Percentiles rank a stretch among this genome's conserved stretches.
phyloP scores from a whole-genome alignment of 2,329 filamentous ascomycete species.

The Colletotrichum graminicola region DNA sequence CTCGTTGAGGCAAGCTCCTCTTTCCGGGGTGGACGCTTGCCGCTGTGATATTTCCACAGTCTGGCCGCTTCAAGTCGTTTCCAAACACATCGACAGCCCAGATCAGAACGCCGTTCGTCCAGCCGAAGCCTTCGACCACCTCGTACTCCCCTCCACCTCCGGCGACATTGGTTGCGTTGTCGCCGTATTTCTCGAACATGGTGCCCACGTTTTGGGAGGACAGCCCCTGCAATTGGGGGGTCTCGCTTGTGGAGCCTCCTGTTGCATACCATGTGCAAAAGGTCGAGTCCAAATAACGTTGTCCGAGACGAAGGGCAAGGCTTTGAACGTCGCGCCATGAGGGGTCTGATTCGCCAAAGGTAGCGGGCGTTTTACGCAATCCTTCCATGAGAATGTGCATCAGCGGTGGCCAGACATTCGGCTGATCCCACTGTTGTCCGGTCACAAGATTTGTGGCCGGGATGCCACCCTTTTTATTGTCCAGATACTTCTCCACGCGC shows the following conservation, averaged over 20 bases:
- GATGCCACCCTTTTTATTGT: conserved; percentile 66
- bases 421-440: conserved; percentile 77
- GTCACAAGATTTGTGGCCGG: conserved; percentile 72
- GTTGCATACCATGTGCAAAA: conserved; percentile 80
- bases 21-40: conserved; percentile 52
- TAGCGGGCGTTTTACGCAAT: conserved; percentile 69
- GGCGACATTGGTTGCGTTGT: conserved; percentile 69
- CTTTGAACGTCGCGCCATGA: conserved; percentile 66
- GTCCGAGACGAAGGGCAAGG: conserved; percentile 69
- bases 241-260: conserved; percentile 69
- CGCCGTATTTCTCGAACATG: conserved; percentile 79
- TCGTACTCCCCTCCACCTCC: conserved; percentile 77
- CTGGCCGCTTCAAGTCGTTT: conserved; percentile 64
- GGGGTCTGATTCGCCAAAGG: conserved; percentile 65
- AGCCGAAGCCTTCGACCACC: conserved; percentile 78
- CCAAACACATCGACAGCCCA: conserved; percentile 75
- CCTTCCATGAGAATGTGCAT: conserved; percentile 74
- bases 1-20: conserved; percentile 50
- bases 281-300: conserved; percentile 75
- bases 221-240: conserved; percentile 63
- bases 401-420: conserved; percentile 77
- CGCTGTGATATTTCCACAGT: conserved; percentile 65
- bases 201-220: conserved; percentile 61
- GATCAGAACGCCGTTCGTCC: conserved; percentile 77
- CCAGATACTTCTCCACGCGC: conserved; percentile 66